Evolutionary conservation across 371 early-diverging fungal species (phyloP), one percentile per base, ranked within the genome.

Genomic region (Mucor piriformis): DNA sequence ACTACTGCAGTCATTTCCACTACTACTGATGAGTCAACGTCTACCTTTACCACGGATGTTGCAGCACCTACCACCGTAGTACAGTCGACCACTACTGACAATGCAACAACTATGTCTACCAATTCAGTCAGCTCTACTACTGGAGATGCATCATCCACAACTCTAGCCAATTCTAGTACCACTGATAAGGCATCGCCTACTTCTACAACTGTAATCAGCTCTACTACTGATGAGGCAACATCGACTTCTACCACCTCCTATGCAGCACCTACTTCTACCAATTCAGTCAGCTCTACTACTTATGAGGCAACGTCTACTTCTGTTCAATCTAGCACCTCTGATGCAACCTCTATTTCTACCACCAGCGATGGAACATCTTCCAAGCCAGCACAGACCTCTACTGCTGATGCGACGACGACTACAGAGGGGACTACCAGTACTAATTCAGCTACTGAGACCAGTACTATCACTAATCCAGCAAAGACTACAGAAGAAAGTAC

Each of bases 81-180:
- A 27, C 27, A 18, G 11, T 27, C 50, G 32, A 42, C 53, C 44
- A 35, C 52, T 29, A n/a, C n/a, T n/a, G n/a, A n/a, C n/a, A n/a
- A n/a, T n/a, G n/a, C n/a, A n/a, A n/a, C n/a, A n/a, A n/a, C n/a
- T n/a, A n/a, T n/a, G n/a, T 3, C 60, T 0, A 40, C 47, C 2
- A 64, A 66, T n/a, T 15, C 56, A n/a, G n/a, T n/a, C n/a, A n/a
- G n/a, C 15, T 40, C 57, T 15, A 54, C 50, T 2, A 29, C 32
- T 34, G 63, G 44, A 18, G 34, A 50, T 0, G 23, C 5, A 35
- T 20, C 10, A n/a, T 27, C 27, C 16, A 35, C 33, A 21, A 56
- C 52, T 29, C 1, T 56, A 1, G 24, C 47, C 0, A 64, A 66
- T n/a, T 15, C 56, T 13, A 47, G 54, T 18, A 54, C 50, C 2